Evolutionary conservation across 148 eudicot genomes (phyloP).

Genomic region (Simmondsia chinensis): DNA sequence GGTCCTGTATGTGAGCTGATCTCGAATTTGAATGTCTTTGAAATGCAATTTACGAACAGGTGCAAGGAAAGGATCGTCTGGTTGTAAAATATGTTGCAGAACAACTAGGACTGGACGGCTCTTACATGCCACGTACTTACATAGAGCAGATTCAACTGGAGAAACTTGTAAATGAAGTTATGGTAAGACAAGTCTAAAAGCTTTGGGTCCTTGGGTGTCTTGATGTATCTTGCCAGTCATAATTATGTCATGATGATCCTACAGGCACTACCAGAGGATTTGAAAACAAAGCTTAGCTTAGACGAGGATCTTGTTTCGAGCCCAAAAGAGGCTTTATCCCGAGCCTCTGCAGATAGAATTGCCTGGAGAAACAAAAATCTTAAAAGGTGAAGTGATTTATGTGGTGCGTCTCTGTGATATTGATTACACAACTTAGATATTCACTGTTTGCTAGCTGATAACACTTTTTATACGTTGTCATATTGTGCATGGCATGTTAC

Average conservation of each 20-base stretch:
- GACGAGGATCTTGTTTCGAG: slow-evolving; percentile 75
- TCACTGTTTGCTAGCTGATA: too few species aligned
- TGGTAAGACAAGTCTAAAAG: slow-evolving; percentile 38
- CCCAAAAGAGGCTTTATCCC: slow-evolving; percentile 68
- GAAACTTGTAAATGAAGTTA: slow-evolving; percentile 87
- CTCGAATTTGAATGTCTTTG: not conserved
- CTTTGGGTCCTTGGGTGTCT: not conserved
- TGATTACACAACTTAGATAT: too few species aligned
- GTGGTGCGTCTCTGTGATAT: not conserved
- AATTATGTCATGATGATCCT: slow-evolving; percentile 3
- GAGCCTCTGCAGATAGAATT: slow-evolving; percentile 56
- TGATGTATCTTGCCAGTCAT: not conserved
- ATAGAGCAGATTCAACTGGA: slow-evolving; percentile 96
- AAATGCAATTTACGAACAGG: slow-evolving; percentile 19
- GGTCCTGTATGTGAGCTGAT: not conserved
- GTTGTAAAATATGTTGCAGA: slow-evolving; percentile 62
- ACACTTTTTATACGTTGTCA: not conserved
- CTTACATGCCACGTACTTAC: slow-evolving; percentile 84
- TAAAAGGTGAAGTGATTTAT: slow-evolving; percentile 31
- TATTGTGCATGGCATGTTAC: too few species aligned
- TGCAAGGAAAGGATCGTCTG: slow-evolving; percentile 86
- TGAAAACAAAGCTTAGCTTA: slow-evolving; percentile 81
- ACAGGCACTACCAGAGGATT: slow-evolving; percentile 87
- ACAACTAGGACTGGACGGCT: slow-evolving; percentile 82
- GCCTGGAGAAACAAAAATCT: slow-evolving; percentile 51